A percentile compares a stretch with the other conserved stretches of the same genome.
phyloP scores from a whole-genome alignment of 2,329 filamentous ascomycete genomes.

The Penicillium hesseltinei region DNA sequence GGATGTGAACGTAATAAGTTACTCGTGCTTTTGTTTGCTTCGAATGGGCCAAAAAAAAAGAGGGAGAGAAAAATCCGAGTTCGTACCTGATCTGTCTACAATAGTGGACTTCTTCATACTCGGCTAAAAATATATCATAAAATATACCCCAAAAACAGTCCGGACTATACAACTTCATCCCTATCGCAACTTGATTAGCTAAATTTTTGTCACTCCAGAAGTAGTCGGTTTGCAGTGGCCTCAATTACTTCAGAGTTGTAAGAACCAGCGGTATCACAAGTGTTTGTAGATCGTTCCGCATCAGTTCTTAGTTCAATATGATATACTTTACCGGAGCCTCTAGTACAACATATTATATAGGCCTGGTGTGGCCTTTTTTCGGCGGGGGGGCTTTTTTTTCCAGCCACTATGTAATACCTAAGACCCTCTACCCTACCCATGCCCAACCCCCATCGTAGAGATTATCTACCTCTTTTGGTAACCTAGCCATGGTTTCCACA shows the following conservation, averaged over 20 bases:
- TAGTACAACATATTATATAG: not conserved
- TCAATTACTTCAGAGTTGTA: not conserved
- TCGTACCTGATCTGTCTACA: not conserved
- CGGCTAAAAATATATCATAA: conserved; percentile 1
- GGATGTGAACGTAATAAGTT: not conserved
- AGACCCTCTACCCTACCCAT: not conserved
- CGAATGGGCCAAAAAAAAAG: accelerated
- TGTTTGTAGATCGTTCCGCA: not conserved
- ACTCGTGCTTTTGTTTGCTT: not conserved
- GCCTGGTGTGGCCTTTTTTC: not conserved
- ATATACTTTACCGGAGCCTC: not conserved
- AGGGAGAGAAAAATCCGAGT: too few relatives aligned
- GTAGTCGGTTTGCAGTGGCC: not conserved
- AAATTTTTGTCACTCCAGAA: not conserved
- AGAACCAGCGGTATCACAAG: not conserved
- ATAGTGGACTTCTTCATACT: not conserved
- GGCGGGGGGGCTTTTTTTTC: not conserved
- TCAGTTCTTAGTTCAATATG: not conserved
- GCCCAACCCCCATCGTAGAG: not conserved
- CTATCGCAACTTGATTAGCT: not conserved
- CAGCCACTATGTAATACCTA: not conserved
- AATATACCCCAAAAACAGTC: not conserved
- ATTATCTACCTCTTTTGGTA: not conserved
- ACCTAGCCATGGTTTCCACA: not conserved
- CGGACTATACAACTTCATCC: not conserved